Evolutionary conservation across 192 early-diverging fungal genomes (phyloP).

Genomic region (Powellomyces hirtus): DNA sequence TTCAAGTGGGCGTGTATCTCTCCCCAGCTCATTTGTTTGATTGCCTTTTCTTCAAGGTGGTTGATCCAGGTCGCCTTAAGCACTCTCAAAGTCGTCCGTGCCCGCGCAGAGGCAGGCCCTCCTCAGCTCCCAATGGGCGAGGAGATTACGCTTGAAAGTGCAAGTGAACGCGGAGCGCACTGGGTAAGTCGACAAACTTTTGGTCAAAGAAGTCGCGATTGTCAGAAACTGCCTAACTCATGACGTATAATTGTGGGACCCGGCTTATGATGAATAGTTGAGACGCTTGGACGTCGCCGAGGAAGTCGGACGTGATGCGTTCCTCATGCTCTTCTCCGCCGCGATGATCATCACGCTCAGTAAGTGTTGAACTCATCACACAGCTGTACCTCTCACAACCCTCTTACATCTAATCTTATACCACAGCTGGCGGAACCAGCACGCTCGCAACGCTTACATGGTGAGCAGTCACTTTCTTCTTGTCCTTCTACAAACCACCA

Average conservation of each 20-base stretch:
- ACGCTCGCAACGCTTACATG: not conserved
- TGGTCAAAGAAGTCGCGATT: no score
- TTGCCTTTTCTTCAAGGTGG: not conserved
- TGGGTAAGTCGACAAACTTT: no score
- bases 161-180: not conserved
- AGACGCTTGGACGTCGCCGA: not conserved
- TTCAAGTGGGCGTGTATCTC: not conserved
- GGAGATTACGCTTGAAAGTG: not conserved
- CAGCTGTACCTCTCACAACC: not conserved
- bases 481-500: not conserved
- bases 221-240: no score
- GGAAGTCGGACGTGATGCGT: not conserved
- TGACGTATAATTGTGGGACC: no score
- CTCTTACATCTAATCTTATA: not conserved
- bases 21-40: not conserved
- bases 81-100: not conserved
- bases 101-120: not conserved
- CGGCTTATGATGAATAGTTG: no score
- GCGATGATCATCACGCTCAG: slow-evolving; percentile 4
- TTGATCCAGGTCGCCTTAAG: not conserved
- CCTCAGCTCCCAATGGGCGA: not conserved
- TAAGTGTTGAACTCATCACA: not conserved
- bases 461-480: not conserved
- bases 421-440: not conserved
- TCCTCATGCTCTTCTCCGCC: slow-evolving; percentile 15